Conservation (phyloP, 106 monocot genomes). For the Allium cepa region DNA sequence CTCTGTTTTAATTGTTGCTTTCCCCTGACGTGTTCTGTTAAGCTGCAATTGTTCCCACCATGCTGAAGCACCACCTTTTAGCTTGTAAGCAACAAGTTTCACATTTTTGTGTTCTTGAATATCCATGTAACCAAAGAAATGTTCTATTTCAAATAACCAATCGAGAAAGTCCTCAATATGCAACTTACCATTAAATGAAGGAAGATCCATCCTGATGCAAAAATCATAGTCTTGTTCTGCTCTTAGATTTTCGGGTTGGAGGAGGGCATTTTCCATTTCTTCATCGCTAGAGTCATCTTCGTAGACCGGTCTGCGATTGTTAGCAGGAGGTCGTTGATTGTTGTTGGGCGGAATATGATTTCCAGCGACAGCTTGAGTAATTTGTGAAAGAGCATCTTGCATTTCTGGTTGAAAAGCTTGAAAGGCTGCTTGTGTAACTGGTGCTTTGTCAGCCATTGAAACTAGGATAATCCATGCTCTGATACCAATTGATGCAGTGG, state of each 20-base stretch:
- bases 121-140: background rate
- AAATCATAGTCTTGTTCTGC: background rate
- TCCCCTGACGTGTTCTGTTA: background rate
- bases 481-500: too few relatives aligned
- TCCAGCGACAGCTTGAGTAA: too few relatives aligned
- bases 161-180: background rate
- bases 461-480: too few relatives aligned
- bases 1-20: background rate
- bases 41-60: background rate
- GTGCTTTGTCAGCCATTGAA: too few relatives aligned
- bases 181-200: background rate
- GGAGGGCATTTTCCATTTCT: too few relatives aligned
- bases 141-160: background rate
- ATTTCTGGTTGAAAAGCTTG: too few relatives aligned
- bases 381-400: too few relatives aligned
- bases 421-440: too few relatives aligned
- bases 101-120: background rate
- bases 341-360: too few relatives aligned
- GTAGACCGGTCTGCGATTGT: too few relatives aligned
- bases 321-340: too few relatives aligned
- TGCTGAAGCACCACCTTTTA: conserved; percentile 1
- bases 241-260: background rate
- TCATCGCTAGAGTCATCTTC: too few relatives aligned
- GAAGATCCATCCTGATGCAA: background rate
- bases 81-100: background rate